Conservation (phyloP, 768 basidiomycete species). For the Bullera alba region DNA sequence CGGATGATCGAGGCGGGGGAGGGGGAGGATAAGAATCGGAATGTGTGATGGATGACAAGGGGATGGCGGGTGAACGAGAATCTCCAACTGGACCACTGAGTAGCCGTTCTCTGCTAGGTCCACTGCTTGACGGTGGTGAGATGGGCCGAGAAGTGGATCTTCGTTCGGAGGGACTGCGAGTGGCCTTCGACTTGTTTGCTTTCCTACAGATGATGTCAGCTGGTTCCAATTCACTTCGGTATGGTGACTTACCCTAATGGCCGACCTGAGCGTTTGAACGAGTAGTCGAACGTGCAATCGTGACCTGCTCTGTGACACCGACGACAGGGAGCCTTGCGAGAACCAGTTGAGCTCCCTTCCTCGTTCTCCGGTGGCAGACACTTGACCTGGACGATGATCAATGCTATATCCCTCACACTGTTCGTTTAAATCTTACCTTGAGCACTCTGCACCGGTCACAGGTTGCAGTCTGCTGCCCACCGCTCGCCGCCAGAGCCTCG, state of each 20-base stretch:
- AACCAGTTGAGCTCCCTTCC: background rate
- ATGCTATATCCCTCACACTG: background rate
- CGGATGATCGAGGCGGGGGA: background rate
- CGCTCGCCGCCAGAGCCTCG: too few relatives aligned
- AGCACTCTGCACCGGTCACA: background rate
- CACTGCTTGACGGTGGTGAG: too few relatives aligned
- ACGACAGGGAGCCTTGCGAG: background rate
- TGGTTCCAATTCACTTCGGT: background rate
- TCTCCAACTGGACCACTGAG: background rate
- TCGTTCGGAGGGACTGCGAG: background rate
- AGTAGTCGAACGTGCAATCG: background rate
- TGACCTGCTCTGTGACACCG: background rate
- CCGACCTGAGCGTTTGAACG: background rate
- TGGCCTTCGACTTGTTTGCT: background rate
- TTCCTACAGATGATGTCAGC: background rate
- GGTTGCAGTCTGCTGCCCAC: too few relatives aligned
- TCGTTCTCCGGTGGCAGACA: background rate
- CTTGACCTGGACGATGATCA: background rate
- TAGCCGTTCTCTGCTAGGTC: too few relatives aligned
- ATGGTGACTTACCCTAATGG: background rate
- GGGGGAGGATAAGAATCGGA: background rate
- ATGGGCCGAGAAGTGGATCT: background rate
- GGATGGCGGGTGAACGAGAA: background rate
- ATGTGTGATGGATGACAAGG: background rate
- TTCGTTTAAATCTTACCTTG: background rate